Conservation (phyloP, 331 rosid species). For the Cydonia oblonga region DNA sequence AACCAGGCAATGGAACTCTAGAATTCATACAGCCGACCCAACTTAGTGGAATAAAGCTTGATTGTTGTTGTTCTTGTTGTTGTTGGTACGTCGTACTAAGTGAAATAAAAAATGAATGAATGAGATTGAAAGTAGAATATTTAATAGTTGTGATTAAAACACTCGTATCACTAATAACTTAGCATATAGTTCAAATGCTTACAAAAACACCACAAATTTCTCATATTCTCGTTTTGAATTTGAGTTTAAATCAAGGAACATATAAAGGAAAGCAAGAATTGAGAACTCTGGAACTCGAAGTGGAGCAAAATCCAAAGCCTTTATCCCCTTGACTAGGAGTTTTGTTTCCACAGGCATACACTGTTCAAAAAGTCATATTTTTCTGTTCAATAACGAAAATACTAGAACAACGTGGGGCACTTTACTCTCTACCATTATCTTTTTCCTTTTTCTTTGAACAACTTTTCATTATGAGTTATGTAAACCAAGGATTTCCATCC, state of each 20-base stretch:
- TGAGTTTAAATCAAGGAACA: not conserved
- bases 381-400: conserved; percentile 5
- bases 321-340: conserved; percentile 11
- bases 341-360: conserved; percentile 24
- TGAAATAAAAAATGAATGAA: not conserved
- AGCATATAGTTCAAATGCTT: not conserved
- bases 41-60: no score
- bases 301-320: conserved; percentile 5
- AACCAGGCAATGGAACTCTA: no score
- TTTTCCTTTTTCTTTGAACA: conserved; percentile 13
- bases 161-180: not conserved
- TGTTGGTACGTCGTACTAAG: no score
- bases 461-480: no score
- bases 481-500: conserved; percentile 17
- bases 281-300: not conserved
- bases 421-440: conserved; percentile 13
- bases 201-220: not conserved
- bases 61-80: no score
- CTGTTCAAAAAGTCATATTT: conserved; percentile 15
- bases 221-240: not conserved
- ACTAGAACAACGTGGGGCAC: not conserved
- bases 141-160: not conserved
- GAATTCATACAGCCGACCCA: no score
- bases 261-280: not conserved
- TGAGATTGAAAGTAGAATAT: no score